A percentile compares a stretch with the other conserved stretches of the same genome.
Conservation (phyloP, 148 eudicot genomes). For the Vaccinium vitisidaea region DNA sequence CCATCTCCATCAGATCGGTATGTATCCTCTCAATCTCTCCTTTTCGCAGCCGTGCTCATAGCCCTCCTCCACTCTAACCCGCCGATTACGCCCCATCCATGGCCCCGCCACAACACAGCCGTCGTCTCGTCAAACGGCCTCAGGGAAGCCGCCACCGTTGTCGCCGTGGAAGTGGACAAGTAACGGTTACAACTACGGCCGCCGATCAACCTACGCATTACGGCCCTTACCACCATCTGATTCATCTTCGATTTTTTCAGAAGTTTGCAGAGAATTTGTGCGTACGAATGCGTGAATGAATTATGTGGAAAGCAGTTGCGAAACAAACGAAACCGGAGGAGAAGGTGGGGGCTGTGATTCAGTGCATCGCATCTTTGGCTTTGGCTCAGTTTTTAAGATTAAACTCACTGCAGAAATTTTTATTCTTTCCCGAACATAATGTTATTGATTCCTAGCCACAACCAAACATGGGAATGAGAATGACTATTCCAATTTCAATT, state of each 20-base stretch:
- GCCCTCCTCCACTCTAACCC: slow-evolving; percentile 29
- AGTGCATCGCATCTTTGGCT: neutral
- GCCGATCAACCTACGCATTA: slow-evolving; percentile 23
- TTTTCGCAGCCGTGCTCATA: slow-evolving; percentile 26
- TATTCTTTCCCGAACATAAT: too few species aligned
- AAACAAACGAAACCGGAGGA: too few species aligned
- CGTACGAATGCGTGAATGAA: neutral
- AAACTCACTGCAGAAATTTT: too few species aligned
- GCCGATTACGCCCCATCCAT: slow-evolving; percentile 1
- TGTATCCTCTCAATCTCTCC: neutral
- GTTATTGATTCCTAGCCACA: too few species aligned
- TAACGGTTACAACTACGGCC: slow-evolving; percentile 24
- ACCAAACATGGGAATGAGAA: too few species aligned
- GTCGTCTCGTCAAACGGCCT: slow-evolving; percentile 22
- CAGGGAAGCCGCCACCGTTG: slow-evolving; percentile 1
- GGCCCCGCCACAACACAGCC: slow-evolving; percentile 15
- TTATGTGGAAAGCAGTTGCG: neutral
- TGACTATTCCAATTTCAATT: too few species aligned
- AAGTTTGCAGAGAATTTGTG: neutral
- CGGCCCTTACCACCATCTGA: slow-evolving; percentile 31
- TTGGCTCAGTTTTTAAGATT: too few species aligned
- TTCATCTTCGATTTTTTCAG: slow-evolving; percentile 25
- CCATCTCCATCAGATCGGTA: too few species aligned
- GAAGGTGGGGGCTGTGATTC: neutral
- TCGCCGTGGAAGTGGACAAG: neutral